Base-by-base conservation (phyloP, 306 rosid genomes). In the Prunus armeniaca region DNA sequence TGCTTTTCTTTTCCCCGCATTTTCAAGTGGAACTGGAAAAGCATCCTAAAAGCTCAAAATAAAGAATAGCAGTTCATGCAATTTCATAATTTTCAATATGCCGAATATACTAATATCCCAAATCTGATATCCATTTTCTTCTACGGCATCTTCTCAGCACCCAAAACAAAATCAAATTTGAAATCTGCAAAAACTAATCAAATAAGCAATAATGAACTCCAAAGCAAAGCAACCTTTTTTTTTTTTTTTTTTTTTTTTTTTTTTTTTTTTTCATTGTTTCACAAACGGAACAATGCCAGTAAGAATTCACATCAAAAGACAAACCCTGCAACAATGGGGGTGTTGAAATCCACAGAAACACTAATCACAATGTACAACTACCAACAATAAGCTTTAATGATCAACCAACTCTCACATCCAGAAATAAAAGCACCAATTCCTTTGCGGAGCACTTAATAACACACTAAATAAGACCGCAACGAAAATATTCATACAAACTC, bases 51-150 rank as follows among this genome's bases (percentile, higher is more conserved):
- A 18, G 43, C 43, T 38, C 43, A 38, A 38, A 38, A 38, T 38
- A 38, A 7, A 24, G 25, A 56, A n/a, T 3, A 64, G 55, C 41
- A 74, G 32, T 25, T 61, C 69, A 19, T 15, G 18, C 49, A 66
- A 60, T 30, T 27, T 69, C 74, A 56, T 9, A 73, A 28, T 30
- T 67, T 47, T 12, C 7, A 24, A n/a, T n/a, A 69, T 8, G 71
- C 56, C 34, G 20, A 38, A 73, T 20, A 73, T 28, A 65, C 72
- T 14, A 66, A 67, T 6, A 67, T 79, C 54, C 32, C 47, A 74
- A 54, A 34, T 38, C 34, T 34, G 7, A 2, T 24, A 76, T 30
- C 57, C 7, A 0, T 28, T 58, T 56, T 60, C 27, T 60, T 38
- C 67, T 6, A 6, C 25, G 20, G 52, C 17, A 66, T 41, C 71